These are phyloP conservation scores for Psilocybe azurescens DNA, from an alignment of 768 basidiomycete genomes.

Conservation along the genomic window DNA sequence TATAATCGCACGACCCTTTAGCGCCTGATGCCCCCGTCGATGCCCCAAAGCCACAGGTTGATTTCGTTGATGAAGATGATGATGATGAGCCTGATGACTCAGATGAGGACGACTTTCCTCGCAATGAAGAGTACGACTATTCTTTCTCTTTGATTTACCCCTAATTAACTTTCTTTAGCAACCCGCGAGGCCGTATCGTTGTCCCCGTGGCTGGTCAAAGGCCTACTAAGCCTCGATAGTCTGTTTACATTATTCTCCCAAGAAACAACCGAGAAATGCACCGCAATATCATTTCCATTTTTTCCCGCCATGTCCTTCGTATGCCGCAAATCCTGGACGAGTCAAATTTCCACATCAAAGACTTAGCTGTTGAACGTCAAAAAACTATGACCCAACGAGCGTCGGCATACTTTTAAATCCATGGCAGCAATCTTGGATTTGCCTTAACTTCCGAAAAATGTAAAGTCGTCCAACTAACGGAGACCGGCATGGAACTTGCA, in stretches of 20 bases:
- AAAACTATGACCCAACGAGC: too few species aligned
- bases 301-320: background rate
- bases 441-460: too few species aligned
- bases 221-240: slow-evolving; percentile 12
- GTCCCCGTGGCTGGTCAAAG: slow-evolving; percentile 19
- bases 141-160: background rate
- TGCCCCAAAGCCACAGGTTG: background rate
- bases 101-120: slow-evolving; percentile 11
- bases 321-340: too few species aligned
- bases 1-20: background rate
- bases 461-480: too few species aligned
- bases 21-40: background rate
- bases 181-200: slow-evolving; percentile 15
- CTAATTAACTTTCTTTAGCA: too few species aligned
- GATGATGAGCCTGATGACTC: slow-evolving; percentile 9
- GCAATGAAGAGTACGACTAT: slow-evolving; percentile 18
- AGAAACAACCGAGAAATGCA: too few species aligned
- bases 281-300: background rate
- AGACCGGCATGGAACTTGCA: too few species aligned
- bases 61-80: background rate
- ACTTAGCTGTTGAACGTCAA: too few species aligned
- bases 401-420: too few species aligned
- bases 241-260: background rate
- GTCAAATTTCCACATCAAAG: too few species aligned
- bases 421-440: too few species aligned